A percentile compares a stretch with the other conserved stretches of the same genome.
phyloP scores from a whole-genome alignment of 2,329 filamentous ascomycete species.

The Sclerotinia spermophila region DNA sequence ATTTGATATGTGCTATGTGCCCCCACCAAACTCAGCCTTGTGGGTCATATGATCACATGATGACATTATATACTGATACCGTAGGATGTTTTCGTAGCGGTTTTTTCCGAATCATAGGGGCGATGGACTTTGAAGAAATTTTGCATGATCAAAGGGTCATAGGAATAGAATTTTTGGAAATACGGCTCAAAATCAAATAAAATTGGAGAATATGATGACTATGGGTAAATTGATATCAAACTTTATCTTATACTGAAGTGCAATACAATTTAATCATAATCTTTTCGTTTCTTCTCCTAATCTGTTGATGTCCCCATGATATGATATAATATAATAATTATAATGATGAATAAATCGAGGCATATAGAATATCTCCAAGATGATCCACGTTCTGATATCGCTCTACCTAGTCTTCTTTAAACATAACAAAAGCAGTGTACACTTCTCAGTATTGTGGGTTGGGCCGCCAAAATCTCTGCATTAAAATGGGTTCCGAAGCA shows the following conservation, averaged over 20 bases:
- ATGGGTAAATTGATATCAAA: background rate
- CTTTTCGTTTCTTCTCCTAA: background rate
- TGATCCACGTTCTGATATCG: background rate
- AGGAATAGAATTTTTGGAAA: background rate
- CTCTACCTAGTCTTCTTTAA: background rate
- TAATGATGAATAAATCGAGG: background rate
- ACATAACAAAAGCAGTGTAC: background rate
- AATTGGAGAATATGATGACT: background rate
- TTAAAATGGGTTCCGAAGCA: background rate
- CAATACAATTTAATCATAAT: background rate
- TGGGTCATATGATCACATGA: constrained; percentile 10
- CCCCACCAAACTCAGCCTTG: constrained; percentile 6
- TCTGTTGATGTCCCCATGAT: background rate
- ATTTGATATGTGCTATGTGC: background rate
- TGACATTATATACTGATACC: background rate
- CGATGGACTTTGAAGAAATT: background rate
- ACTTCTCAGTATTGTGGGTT: constrained; percentile 23
- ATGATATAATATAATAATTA: background rate
- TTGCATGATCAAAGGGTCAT: background rate
- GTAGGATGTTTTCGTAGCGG: background rate
- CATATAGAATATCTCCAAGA: background rate
- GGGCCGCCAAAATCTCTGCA: constrained; percentile 25
- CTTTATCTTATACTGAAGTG: background rate
- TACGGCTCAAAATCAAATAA: background rate
- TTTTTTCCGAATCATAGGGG: background rate